Evolutionary conservation across 129 eudicot species (phyloP), one percentile per base, ranked within the genome.

Genomic region (Arctium minus): DNA sequence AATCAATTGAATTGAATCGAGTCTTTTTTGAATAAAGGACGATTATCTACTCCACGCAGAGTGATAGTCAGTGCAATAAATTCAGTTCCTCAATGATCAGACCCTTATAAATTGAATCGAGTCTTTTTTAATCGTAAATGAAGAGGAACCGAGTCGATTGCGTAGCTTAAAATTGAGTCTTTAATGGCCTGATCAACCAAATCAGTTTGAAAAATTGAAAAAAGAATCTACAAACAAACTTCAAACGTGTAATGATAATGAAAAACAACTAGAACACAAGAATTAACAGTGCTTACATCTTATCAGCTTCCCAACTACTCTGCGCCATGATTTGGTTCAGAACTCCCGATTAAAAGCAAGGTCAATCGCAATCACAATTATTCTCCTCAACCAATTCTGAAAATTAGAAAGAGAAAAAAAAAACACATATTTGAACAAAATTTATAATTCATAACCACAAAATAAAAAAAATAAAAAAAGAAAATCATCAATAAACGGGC

Each of bases 261-360:
- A 60, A 76, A 27, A 46, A 48, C 46, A 62, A 6, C 60, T 7
- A 18, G 50, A 67, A 33, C 50, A 56, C 27, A 85, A 72, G 70
- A 38, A 81, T 17, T 42, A 74, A 73, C 31, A 38, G 71, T 53
- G n/a, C 85, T 50, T 88, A 94, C 98, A 94, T 94, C 86, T 94
- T 94, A 88, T 94, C 98, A 30, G 98, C 98, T 91, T 94, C 98
- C 98, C 98, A 94, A 64, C 90, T 92, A 88, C 97, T 92, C 89
- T 92, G 97, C 76, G 97, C 93, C 98, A 94, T 94, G 82, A 31
- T 83, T 60, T 44, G n/a, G 70, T 75, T 74, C 79, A 68, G 79
- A 69, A 32, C 67, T 48, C 70, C 50, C 65, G 73, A 62, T 82
- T 50, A 48, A 46, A 74, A 37, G 15, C 9, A 82, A 71, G 38